Evolutionary conservation across 805 yeast genomes (phyloP), one percentile per base, ranked within the genome.

Genomic region (Candida morakotiae): DNA sequence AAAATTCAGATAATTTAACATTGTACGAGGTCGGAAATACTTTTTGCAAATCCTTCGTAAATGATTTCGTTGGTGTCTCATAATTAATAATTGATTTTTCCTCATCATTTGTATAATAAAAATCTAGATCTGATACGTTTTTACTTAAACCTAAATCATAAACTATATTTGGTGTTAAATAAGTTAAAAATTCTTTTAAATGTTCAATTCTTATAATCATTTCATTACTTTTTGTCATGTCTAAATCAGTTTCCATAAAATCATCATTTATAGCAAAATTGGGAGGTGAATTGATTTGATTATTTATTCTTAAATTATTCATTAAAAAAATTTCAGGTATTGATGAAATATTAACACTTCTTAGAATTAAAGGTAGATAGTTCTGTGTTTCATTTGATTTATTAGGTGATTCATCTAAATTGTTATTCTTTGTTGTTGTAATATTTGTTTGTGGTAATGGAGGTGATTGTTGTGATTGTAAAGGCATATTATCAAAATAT

Each of bases 321-420:
- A 60, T 42, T 28, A 73, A 57, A 43, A 79, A 78, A 10, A 53
- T 48, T 11, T 67, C 62, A 0, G 94, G 91, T 9, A 84, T 77
- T 0, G 84, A 72, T 30, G 71, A 64, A 0, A 81, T 64, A 14
- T 86, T 81, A 41, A 82, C 73, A 28, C 80, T 75, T 41, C 89
- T 61, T 19, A 84, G 56, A 9, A 84, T 65, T 56, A 84, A 77
- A 1, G 88, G 89, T 23, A 83, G 55, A 58, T 81, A 80, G 45
- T 81, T 83, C 5, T 85, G 60, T 0, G 71, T 58, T 36, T 67
- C 71, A 15, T 25, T 2, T 16, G n/a, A 19, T 60, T 45, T 31
- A 36, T 35, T 36, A 9, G 42, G 38, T 4, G 40, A 19, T 9
- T 21, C 28, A 20, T 5, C 11, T 17, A 25, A 20, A 9, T 19